Evolutionary conservation across 768 basidiomycete species (phyloP), one percentile per base, ranked within the genome.

Genomic region (Podaxis pistillaris): DNA sequence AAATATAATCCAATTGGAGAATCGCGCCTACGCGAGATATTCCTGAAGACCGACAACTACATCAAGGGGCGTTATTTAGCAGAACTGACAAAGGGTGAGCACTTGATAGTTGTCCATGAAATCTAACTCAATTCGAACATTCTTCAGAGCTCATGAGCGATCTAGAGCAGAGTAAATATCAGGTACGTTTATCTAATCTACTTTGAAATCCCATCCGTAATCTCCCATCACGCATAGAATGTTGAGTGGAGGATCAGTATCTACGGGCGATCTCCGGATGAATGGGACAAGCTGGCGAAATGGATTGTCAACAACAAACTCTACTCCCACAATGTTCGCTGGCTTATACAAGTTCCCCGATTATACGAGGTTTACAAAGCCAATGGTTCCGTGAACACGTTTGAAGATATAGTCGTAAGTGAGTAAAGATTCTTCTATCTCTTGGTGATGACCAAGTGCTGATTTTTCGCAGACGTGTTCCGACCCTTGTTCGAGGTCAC

Each of bases 1-100:
- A 94, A 98, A 75, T 98, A 98, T 73, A 97, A 97, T 68, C 96
- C 95, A 0, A 94, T 95, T 63, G 97, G 97, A 62, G 96, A 98
- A 75, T 95, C 93, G 3, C 81, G 97, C 36, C 76, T 99, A 65
- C 81, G 97, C 51, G 97, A 99, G 75, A 98, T 99, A 67, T 99
- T 99, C 79, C 74, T 99, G 64, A 99, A 99, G 79, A 97, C 96
- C 1, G 97, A 99, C 71, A 99, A 99, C 72, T 88, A 86, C 64
- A 92, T 98, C 57, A 75, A 94, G 67, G 97, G 97, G 1, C 81
- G 89, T 51, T 99, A 99, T 72, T 81, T 99, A 26, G 97, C 97
- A 7, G 97, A 98, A 71, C 76, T 98, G 46, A 98, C 96, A 0
- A 87, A 87, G 77, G 94, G 96, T 93, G 58, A 3, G 76, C 62